These are phyloP conservation scores for Solanum pennellii DNA, from an alignment of 257 asterid genomes.

Conservation along the genomic window DNA sequence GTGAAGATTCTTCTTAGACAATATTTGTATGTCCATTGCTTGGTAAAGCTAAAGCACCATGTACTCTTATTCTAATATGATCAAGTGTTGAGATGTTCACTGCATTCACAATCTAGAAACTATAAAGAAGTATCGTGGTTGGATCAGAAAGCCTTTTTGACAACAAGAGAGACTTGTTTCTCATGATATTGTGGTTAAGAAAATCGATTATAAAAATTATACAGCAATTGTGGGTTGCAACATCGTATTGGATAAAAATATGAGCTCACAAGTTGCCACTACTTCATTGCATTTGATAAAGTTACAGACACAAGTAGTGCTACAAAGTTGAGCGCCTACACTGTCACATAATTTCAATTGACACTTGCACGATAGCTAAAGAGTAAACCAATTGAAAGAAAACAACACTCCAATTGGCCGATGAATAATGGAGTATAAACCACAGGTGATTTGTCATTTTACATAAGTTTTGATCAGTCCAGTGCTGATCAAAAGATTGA, in stretches of 20 bases:
- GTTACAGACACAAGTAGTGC: background rate
- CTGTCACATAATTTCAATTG: background rate
- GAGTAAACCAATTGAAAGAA: background rate
- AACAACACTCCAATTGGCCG: background rate
- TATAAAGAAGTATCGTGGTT: background rate
- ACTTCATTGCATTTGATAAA: background rate
- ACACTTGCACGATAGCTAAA: background rate
- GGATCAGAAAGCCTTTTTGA: background rate
- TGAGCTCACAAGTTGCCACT: background rate
- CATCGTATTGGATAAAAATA: background rate
- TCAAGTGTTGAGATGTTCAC: background rate
- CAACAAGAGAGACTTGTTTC: background rate
- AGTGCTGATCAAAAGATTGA: background rate
- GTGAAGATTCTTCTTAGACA: background rate
- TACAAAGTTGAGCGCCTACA: background rate
- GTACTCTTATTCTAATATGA: background rate
- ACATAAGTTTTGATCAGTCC: background rate
- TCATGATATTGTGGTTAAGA: background rate
- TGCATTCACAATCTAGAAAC: background rate
- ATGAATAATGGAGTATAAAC: background rate
- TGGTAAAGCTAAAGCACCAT: background rate
- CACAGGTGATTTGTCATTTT: background rate
- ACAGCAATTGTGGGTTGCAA: background rate
- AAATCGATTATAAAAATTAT: background rate
- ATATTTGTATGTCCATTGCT: background rate